Base-by-base conservation (phyloP, 805 yeast species). In the Candida pseudofarinosa region DNA sequence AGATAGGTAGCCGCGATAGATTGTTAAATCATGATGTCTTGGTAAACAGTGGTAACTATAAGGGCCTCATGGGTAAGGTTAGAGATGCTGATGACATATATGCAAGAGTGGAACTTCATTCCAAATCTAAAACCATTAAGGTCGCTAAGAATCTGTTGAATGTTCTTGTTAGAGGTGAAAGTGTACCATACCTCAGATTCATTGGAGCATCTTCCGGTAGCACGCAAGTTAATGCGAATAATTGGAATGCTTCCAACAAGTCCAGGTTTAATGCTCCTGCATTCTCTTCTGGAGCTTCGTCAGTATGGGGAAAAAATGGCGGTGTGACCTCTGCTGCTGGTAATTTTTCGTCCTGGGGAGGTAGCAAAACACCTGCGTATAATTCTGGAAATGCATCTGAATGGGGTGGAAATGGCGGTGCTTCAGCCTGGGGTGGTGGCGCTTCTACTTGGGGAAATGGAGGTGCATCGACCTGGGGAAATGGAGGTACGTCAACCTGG, bases 21-120 rank as follows among this genome's bases (percentile, higher is more conserved):
- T 80, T 95, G 20, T 58, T 93, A 31, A 85, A 88, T 52, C 88
- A 88, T 58, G 84, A 85, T 45, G 97, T 93, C 17, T 80, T 88
- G 50, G 85, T 93, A 38, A 79, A 87, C 32, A 82, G 85, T 56
- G 88, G 97, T n/a, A 93, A 95, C 23, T 88, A 91, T 63, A 93
- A 93, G 67, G 98, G 99, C 37, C 80, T 88, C 52, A 82, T 84
- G 69, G 99, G 99, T 60, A 85, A 88, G 50, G 88, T 93, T 35
- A 85, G 86, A 52, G 98, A 93, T 59, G 88, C 96, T 7, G 93
- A 88, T 54, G 99, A 95, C 48, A 85, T 85, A 12, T 79, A 77
- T 52, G 98, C 97, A 1, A 79, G 97, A 46, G 87, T 93, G 35
- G 99, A 93, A 67, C 75, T 93, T 50, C 98, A 93, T 63, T 87